A percentile compares a stretch with the other conserved stretches of the same genome.
phyloP scores from a whole-genome alignment of 768 basidiomycete species.

The Amanita exitialis region DNA sequence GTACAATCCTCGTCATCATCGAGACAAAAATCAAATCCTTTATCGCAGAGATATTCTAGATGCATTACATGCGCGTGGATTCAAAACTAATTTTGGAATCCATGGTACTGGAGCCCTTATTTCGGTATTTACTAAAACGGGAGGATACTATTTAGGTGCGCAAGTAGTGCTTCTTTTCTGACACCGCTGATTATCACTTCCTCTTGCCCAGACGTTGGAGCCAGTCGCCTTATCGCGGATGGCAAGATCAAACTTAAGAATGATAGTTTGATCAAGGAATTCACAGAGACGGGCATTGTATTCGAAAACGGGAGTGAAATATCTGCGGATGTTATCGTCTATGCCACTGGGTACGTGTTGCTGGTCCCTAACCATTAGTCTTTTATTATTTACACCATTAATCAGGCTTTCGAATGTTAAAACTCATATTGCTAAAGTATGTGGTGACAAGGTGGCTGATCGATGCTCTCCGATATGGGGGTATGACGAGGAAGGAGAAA shows the following conservation, averaged over 20 bases:
- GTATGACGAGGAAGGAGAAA: constrained; percentile 54
- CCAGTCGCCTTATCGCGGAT: constrained; percentile 48
- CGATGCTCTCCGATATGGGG: constrained; percentile 49
- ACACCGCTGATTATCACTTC: not conserved
- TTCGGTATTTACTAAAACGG: constrained; percentile 27
- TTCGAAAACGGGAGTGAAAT: constrained; percentile 40
- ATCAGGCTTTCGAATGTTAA: constrained; percentile 36
- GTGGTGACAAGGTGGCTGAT: constrained; percentile 33
- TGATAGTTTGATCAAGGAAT: constrained; percentile 35
- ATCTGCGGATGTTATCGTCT: constrained; percentile 44
- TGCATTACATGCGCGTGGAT: constrained; percentile 35
- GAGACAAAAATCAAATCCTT: too few species aligned
- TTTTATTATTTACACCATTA: not conserved
- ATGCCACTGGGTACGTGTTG: constrained; percentile 42
- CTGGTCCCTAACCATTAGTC: not conserved
- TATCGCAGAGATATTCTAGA: constrained; percentile 29
- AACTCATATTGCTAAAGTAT: constrained; percentile 29
- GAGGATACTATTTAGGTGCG: constrained; percentile 49
- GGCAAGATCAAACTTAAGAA: constrained; percentile 68
- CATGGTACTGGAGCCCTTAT: constrained; percentile 32
- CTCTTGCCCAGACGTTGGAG: constrained; percentile 39
- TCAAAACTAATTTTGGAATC: constrained; percentile 30
- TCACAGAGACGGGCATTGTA: constrained; percentile 32
- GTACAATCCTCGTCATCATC: too few species aligned
- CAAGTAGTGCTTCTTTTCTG: not conserved